A percentile compares a stretch with the other conserved stretches of the same genome.
Evolutionary conservation across 2,329 filamentous ascomycete genomes (phyloP).

Genomic region (Xylariales sp.): DNA sequence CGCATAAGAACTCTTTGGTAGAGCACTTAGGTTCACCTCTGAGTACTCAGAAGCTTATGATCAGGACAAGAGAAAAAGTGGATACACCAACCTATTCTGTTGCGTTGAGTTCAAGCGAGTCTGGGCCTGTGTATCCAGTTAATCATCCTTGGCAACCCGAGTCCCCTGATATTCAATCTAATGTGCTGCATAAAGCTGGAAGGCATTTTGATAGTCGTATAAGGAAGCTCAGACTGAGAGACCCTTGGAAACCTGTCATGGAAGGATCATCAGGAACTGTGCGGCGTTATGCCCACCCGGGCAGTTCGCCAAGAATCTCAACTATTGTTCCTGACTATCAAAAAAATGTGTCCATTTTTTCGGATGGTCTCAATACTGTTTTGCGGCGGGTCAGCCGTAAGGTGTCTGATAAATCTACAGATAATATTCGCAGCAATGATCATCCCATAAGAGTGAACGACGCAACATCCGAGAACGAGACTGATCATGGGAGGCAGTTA

Average conservation of each 20-base stretch:
- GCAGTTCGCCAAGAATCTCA: conserved; percentile 10
- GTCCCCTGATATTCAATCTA: conserved; percentile 9
- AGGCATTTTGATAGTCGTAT: conserved; percentile 8
- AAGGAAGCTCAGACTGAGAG: conserved; percentile 19
- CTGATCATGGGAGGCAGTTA: too few species aligned
- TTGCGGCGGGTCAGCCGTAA: conserved; percentile 11
- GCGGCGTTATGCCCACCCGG: conserved; percentile 13
- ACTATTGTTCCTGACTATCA: conserved; percentile 14
- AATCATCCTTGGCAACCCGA: conserved; percentile 9
- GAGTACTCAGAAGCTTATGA: too few species aligned
- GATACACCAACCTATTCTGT: too few species aligned
- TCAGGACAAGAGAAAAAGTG: too few species aligned
- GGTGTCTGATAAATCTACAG: conserved; percentile 3
- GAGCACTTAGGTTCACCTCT: too few species aligned
- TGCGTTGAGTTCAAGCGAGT: too few species aligned
- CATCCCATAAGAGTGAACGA: neutral
- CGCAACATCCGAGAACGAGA: neutral
- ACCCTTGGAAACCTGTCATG: conserved; percentile 13
- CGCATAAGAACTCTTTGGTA: too few species aligned
- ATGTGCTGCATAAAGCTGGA: conserved; percentile 4
- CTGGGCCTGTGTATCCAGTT: too few species aligned
- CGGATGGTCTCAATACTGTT: conserved; percentile 13
- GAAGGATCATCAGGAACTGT: conserved; percentile 15
- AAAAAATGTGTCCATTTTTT: conserved; percentile 19
- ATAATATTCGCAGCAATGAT: conserved; percentile 1